A percentile compares a stretch with the other conserved stretches of the same genome.
Conservation (phyloP, 331 rosid species). For the Ulmus americana region DNA sequence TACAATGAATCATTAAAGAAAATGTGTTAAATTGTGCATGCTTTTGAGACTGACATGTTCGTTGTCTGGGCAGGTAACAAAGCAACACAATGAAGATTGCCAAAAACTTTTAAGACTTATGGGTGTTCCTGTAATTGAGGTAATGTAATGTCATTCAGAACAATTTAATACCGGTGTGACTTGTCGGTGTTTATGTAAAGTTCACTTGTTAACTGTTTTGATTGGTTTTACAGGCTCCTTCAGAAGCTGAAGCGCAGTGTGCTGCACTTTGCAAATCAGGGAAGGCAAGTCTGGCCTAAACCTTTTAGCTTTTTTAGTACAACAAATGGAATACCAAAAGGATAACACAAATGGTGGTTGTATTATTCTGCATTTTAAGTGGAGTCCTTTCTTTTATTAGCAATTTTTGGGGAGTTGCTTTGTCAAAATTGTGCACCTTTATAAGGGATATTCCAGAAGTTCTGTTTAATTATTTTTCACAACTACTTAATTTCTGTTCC, state of each 20-base stretch:
- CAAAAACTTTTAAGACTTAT: conserved; percentile 78
- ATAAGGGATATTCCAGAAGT: not conserved
- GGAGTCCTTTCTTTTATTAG: not conserved
- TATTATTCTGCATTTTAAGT: not conserved
- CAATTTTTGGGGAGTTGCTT: not conserved
- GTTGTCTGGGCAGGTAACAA: conserved; percentile 63
- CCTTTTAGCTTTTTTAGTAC: conserved; percentile 4
- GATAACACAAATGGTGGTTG: not conserved
- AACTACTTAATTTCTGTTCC: not conserved
- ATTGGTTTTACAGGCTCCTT: conserved; percentile 72
- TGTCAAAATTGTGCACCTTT: not conserved
- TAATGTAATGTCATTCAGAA: conserved; percentile 29
- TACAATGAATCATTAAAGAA: not conserved
- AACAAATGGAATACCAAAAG: not conserved
- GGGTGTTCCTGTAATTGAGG: conserved; percentile 99
- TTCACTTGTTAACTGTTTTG: not conserved
- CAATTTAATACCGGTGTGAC: not conserved
- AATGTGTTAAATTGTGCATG: conserved; percentile 3
- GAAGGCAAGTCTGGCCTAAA: conserved; percentile 49
- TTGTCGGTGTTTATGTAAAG: not conserved
- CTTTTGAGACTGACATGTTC: conserved; percentile 19
- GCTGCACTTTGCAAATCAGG: conserved; percentile 88
- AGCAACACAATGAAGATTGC: conserved; percentile 94
- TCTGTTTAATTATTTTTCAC: not conserved
- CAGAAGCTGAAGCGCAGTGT: conserved; percentile 99